These are phyloP conservation scores for Pulveroboletus sp. DNA, from an alignment of 768 basidiomycete genomes.

Conservation along the genomic window DNA sequence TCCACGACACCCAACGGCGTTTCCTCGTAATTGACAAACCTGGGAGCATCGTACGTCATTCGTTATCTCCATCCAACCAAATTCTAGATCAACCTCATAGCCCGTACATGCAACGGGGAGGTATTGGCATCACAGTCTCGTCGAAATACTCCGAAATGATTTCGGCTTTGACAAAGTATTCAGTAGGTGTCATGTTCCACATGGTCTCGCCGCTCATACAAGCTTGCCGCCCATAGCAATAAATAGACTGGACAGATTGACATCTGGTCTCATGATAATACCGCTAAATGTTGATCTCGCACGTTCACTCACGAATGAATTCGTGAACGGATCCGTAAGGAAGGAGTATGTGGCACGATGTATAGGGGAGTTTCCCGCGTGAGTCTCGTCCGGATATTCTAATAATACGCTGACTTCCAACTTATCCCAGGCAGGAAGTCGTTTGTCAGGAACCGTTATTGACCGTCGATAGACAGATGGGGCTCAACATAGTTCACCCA, in stretches of 20 bases:
- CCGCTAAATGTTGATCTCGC: conserved; percentile 73
- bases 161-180: conserved; percentile 80
- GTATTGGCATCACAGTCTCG: conserved; percentile 84
- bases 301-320: conserved; percentile 72
- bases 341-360: conserved; percentile 95
- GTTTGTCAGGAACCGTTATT: conserved; percentile 82
- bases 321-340: conserved; percentile 73
- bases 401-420: neutral
- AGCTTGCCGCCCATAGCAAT: conserved; percentile 56
- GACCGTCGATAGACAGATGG: conserved; percentile 95
- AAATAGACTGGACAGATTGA: conserved; percentile 91
- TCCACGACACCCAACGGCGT: conserved; percentile 72
- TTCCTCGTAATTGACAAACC: conserved; percentile 97
- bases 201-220: neutral
- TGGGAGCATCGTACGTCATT: conserved; percentile 82
- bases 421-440: conserved; percentile 62
- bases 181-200: conserved; percentile 50
- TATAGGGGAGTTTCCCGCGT: conserved; percentile 84
- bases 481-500: conserved; percentile 92
- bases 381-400: conserved; percentile 30
- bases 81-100: conserved; percentile 34
- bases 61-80: neutral
- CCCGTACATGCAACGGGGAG: conserved; percentile 92
- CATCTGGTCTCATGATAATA: conserved; percentile 93
- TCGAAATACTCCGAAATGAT: conserved; percentile 82